These are phyloP conservation scores for Pseudogymnoascus sp. DNA, from an alignment of 2,329 filamentous ascomycete genomes.

Conservation along the genomic window DNA sequence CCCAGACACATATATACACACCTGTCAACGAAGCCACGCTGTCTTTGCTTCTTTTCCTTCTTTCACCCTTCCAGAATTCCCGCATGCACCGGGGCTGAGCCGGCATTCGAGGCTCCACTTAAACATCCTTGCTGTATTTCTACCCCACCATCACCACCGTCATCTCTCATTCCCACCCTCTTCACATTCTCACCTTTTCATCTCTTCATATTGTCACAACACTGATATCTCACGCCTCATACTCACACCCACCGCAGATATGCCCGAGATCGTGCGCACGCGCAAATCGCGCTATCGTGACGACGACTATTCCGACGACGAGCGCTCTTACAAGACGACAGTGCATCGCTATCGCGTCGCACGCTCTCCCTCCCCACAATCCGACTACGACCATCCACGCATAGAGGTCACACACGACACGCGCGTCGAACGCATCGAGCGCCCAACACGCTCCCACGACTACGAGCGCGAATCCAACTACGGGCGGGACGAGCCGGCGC, in stretches of 20 bases:
- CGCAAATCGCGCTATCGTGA: conserved; percentile 21
- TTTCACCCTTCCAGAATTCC: not conserved
- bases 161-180: not conserved
- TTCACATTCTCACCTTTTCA: not conserved
- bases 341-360: conserved; percentile 28
- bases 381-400: conserved; percentile 24
- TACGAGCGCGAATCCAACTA: conserved; percentile 33
- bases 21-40: not conserved
- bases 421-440: conserved; percentile 18
- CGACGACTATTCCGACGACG: conserved; percentile 27
- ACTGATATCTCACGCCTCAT: not conserved
- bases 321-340: conserved; percentile 23
- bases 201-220: not conserved
- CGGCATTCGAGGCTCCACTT: conserved; percentile 4
- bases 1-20: not conserved
- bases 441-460: conserved; percentile 24
- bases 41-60: not conserved
- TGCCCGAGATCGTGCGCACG: conserved; percentile 12
- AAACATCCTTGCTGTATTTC: not conserved
- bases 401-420: conserved; percentile 25
- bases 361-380: conserved; percentile 23
- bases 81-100: not conserved
- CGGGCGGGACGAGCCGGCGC: conserved; percentile 32
- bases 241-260: not conserved
- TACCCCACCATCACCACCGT: conserved; percentile 1